A percentile compares a stretch with the other conserved stretches of the same genome.
Evolutionary conservation across 345 rosid genomes (phyloP).

Genomic region (Brassica nigra): DNA sequence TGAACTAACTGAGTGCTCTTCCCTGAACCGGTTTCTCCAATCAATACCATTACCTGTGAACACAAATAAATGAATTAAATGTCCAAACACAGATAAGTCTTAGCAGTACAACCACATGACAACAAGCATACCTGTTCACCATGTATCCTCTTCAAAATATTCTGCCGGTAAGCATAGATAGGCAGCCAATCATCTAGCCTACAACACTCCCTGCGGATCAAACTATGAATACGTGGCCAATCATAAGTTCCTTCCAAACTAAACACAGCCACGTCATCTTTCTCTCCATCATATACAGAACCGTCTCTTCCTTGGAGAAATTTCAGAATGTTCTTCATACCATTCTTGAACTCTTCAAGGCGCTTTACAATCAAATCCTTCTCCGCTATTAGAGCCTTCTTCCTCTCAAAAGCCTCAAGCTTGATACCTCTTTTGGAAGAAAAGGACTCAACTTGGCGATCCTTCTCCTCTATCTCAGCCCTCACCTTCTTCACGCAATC

Average conservation of each 20-base stretch:
- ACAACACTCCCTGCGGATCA: too few species aligned
- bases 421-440: background rate
- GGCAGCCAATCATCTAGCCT: constrained; percentile 63
- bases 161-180: constrained; percentile 56
- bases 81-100: background rate
- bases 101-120: constrained; percentile 3
- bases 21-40: too few species aligned
- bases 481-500: constrained; percentile 47
- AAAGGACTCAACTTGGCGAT: constrained; percentile 35
- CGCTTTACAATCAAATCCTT: constrained; percentile 45
- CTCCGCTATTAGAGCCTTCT: constrained; percentile 45
- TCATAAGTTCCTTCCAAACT: background rate
- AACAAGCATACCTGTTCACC: constrained; percentile 49
- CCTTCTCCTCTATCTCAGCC: constrained; percentile 31
- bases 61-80: background rate
- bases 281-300: constrained; percentile 9
- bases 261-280: constrained; percentile 43
- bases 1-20: too few species aligned
- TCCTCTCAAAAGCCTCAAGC: constrained; percentile 18
- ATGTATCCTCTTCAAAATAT: constrained; percentile 52
- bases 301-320: constrained; percentile 36
- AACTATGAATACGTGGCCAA: too few species aligned
- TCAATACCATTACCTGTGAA: constrained; percentile 43
- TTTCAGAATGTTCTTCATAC: constrained; percentile 52
- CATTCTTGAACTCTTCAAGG: constrained; percentile 55